Evolutionary conservation across 441 rosid genomes (phyloP), one percentile per base, ranked within the genome.

Genomic region (Heliophila coronopifolia): DNA sequence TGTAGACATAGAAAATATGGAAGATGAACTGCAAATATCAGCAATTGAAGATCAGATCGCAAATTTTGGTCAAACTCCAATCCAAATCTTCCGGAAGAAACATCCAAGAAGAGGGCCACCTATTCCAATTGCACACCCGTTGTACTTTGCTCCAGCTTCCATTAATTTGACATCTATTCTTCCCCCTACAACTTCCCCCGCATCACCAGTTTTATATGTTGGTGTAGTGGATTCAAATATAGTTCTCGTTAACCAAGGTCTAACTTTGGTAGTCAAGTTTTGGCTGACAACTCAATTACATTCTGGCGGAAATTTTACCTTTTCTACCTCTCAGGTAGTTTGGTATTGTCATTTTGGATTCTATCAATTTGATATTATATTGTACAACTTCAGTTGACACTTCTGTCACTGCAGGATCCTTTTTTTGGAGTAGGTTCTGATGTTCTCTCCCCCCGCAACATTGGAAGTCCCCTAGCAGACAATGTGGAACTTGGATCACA

Each of bases 11-110:
- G 96, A 93, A 34, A 67, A 81, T 31, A 84, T 86, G 94, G 97
- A 86, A 49, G 99, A 88, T 72, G 97, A 88, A 58, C 66, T 93
- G 66, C 99, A 93, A 70, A 88, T 81, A 62, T 84, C 93, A 54
- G 99, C 99, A 8, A 93, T 93, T 62, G 99, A 88, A 69, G 97
- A 93, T 67, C 99, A 93, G 73, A 93, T 93, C 51, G 97, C 97
- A 22, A 93, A 93, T 74, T 93, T 93, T 77, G 99, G 99, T 44
- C 99, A 93, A 70, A 93, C 99, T 20, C 99, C 99, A 36, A 86
- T 82, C 58, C 97, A 93, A 78, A 75, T 93, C 61, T 93, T 88
- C 58, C 93, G 94, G 34, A 93, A 93, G 65, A 86, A 83, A 62
- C 99, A 93, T 72, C 97, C 97, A 5, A 79, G 97, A 70, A 84